Percentiles rank a stretch among this genome's conserved stretches.
Conservation (phyloP, 805 yeast species). For the Barnettozyma pratensis region DNA sequence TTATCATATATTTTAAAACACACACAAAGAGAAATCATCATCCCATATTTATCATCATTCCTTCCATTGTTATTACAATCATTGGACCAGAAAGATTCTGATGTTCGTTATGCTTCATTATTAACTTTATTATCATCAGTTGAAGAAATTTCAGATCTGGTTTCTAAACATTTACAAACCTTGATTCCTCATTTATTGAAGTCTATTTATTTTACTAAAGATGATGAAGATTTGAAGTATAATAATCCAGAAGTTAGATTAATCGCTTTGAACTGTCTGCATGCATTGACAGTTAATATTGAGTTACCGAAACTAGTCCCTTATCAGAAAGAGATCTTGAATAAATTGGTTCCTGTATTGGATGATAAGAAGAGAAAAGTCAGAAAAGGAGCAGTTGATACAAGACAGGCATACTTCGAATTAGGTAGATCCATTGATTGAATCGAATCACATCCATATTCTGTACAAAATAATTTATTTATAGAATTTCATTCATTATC, state of each 20-base stretch:
- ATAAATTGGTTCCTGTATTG: constrained; percentile 43
- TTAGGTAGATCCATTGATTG: constrained; percentile 25
- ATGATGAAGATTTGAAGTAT: constrained; percentile 10
- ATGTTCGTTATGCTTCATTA: constrained; percentile 56
- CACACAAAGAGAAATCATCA: constrained; percentile 55
- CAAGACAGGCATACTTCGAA: constrained; percentile 74
- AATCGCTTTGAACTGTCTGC: constrained; percentile 53
- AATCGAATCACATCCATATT: not conserved
- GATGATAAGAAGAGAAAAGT: constrained; percentile 74
- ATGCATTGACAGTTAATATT: constrained; percentile 36
- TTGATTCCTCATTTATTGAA: constrained; percentile 51
- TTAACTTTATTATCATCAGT: constrained; percentile 53
- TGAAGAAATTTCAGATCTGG: constrained; percentile 47
- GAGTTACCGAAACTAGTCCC: constrained; percentile 41
- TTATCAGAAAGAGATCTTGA: constrained; percentile 40
- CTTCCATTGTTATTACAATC: constrained; percentile 72
- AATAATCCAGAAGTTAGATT: constrained; percentile 49
- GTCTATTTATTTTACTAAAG: constrained; percentile 17
- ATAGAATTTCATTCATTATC: not conserved
- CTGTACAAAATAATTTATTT: not conserved
- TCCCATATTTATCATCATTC: constrained; percentile 57
- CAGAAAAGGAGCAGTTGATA: constrained; percentile 70
- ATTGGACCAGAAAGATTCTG: constrained; percentile 35
- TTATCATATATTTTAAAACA: constrained; percentile 63
- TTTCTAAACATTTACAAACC: constrained; percentile 49